Conservation (phyloP, 495 filamentous ascomycete genomes). For the Podospora anserina region DNA sequence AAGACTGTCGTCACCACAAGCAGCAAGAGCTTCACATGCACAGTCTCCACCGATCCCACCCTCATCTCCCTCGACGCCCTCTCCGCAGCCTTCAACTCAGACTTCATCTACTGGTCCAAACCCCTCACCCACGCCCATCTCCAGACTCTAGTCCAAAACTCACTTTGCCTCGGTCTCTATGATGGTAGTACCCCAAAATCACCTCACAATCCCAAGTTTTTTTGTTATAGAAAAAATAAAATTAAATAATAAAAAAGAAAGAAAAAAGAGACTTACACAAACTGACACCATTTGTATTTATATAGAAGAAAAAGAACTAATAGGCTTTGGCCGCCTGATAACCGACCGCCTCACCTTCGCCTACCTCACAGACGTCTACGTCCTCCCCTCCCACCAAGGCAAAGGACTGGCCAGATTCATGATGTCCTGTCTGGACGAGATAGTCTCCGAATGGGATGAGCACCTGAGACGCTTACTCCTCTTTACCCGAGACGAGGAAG, state of each 20-base stretch:
- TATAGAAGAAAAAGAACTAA: constrained; percentile 22
- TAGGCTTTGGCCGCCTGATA: constrained; percentile 61
- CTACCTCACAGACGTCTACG: constrained; percentile 70
- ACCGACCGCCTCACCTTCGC: constrained; percentile 64
- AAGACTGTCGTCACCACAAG: constrained; percentile 14
- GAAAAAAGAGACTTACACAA: too few relatives aligned
- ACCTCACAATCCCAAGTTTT: too few relatives aligned
- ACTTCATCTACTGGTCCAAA: constrained; percentile 56
- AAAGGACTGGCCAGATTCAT: constrained; percentile 63
- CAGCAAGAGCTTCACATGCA: constrained; percentile 31
- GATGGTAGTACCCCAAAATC: not conserved
- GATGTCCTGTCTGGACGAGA: constrained; percentile 55
- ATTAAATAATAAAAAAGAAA: too few relatives aligned
- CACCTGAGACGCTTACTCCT: constrained; percentile 53
- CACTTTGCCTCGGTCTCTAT: constrained; percentile 56
- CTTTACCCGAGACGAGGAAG: constrained; percentile 39
- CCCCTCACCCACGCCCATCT: constrained; percentile 39
- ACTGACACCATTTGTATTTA: too few relatives aligned
- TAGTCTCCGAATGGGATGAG: constrained; percentile 52
- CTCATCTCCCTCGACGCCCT: constrained; percentile 49
- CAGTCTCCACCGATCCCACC: constrained; percentile 50
- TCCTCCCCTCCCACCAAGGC: constrained; percentile 53
- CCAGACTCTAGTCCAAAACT: constrained; percentile 47
- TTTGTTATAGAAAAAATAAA: too few relatives aligned
- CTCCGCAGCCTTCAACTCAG: constrained; percentile 49